Conservation (phyloP, 2,329 filamentous ascomycete species). For the Penicillium brevicompactum region DNA sequence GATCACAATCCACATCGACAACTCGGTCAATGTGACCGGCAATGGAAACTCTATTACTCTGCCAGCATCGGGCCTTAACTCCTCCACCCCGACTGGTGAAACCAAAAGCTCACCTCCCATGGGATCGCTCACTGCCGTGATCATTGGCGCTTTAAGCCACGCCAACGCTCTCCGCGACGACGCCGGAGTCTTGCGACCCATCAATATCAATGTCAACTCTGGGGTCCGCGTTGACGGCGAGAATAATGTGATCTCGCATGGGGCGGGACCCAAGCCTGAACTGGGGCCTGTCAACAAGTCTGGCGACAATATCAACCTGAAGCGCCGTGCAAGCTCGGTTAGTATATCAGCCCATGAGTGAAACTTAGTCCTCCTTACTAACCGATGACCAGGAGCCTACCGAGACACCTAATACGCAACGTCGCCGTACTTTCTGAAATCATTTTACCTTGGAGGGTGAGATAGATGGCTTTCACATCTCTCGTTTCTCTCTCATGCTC, state of each 20-base stretch:
- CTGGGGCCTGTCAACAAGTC: background rate
- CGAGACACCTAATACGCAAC: background rate
- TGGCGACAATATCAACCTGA: background rate
- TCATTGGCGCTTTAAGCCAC: conserved; percentile 2
- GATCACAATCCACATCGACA: conserved; percentile 38
- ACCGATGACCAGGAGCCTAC: conserved; percentile 1
- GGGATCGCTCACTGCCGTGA: background rate
- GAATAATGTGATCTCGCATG: background rate
- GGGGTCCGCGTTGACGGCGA: conserved; percentile 28
- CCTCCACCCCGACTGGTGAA: background rate
- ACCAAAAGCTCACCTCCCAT: background rate
- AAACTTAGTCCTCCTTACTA: background rate
- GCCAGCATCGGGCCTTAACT: background rate
- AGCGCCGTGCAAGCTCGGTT: conserved; percentile 9
- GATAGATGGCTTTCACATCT: too few relatives aligned
- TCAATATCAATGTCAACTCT: conserved; percentile 22
- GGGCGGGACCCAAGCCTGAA: background rate
- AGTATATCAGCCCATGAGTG: background rate
- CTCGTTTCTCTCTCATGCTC: too few relatives aligned
- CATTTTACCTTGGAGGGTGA: background rate
- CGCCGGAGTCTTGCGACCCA: background rate
- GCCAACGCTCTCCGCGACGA: conserved; percentile 3
- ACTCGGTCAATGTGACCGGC: conserved; percentile 37
- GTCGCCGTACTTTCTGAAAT: background rate
- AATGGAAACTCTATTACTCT: conserved; percentile 36